Percentiles rank a stretch among this genome's conserved stretches.
These are phyloP conservation scores for Tephrocybe sp. DNA, from an alignment of 768 basidiomycete species.

Conservation along the genomic window DNA sequence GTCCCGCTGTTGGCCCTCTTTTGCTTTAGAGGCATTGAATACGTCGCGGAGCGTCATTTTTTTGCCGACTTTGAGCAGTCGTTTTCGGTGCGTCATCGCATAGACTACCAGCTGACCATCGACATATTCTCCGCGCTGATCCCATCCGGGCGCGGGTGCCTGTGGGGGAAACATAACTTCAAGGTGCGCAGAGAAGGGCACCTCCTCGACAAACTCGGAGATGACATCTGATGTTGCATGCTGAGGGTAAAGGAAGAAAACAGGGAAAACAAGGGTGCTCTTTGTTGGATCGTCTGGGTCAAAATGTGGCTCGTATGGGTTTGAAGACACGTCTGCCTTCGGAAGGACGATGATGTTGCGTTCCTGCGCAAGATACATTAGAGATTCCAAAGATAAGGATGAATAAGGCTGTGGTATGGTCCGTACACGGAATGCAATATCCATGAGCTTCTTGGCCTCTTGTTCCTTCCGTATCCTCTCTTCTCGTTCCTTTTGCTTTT, in stretches of 20 bases:
- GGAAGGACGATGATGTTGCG: constrained; percentile 64
- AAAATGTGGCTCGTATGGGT: constrained; percentile 62
- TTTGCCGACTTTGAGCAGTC: constrained; percentile 87
- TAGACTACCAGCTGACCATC: constrained; percentile 71
- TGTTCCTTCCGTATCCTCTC: constrained; percentile 48
- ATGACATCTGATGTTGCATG: constrained; percentile 88
- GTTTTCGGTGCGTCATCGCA: constrained; percentile 71
- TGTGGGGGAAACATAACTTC: constrained; percentile 79
- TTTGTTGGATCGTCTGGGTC: constrained; percentile 61
- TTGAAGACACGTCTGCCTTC: constrained; percentile 49
- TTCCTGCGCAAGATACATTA: constrained; percentile 44
- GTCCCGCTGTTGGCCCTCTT: constrained; percentile 60
- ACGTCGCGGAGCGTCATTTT: constrained; percentile 85
- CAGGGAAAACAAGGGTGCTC: constrained; percentile 72
- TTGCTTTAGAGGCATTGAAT: constrained; percentile 57
- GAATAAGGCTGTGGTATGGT: neutral
- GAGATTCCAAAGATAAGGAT: constrained; percentile 1
- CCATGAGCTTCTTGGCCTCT: constrained; percentile 52
- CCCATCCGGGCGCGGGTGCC: constrained; percentile 71
- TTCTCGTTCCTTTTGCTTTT: constrained; percentile 45
- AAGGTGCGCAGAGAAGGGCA: constrained; percentile 77
- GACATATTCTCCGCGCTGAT: constrained; percentile 63
- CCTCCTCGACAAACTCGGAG: constrained; percentile 79
- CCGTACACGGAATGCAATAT: constrained; percentile 64
- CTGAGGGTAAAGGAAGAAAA: constrained; percentile 92